Conservation (phyloP, 139 green algal genomes). For the Volvox reticuliferus region DNA sequence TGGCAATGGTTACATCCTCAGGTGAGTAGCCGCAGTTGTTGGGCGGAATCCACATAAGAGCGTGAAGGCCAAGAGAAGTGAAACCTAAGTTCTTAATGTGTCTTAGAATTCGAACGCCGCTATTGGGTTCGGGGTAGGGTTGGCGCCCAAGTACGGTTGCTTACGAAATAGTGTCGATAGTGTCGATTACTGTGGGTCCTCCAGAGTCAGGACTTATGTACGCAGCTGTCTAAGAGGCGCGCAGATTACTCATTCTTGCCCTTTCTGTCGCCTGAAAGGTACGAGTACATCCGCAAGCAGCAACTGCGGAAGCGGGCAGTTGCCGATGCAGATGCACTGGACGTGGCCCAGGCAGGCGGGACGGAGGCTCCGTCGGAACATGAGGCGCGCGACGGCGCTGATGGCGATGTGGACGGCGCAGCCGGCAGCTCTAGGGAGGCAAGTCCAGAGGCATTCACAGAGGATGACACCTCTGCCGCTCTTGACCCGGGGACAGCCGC, state of each 20-base stretch:
- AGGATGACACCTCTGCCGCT: neutral
- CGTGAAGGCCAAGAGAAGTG: too few species aligned
- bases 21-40: neutral
- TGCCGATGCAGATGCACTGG: neutral
- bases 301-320: neutral
- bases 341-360: neutral
- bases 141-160: too few species aligned
- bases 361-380: neutral
- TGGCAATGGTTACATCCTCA: conserved; percentile 49
- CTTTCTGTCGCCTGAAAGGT: neutral
- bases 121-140: too few species aligned
- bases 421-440: conserved; percentile 4
- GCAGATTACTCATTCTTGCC: too few species aligned
- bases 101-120: too few species aligned
- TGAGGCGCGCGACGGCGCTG: neutral
- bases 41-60: too few species aligned
- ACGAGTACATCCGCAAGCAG: conserved; percentile 37
- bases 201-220: too few species aligned
- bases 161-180: too few species aligned
- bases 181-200: too few species aligned
- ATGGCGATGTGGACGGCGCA: neutral
- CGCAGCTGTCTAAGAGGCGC: too few species aligned
- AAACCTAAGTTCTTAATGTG: too few species aligned
- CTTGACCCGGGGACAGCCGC: neutral
- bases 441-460: neutral